A percentile compares a stretch with the other conserved stretches of the same genome.
These are phyloP conservation scores for Cucumis cinereus DNA, from an alignment of 306 rosid genomes.

Conservation along the genomic window DNA sequence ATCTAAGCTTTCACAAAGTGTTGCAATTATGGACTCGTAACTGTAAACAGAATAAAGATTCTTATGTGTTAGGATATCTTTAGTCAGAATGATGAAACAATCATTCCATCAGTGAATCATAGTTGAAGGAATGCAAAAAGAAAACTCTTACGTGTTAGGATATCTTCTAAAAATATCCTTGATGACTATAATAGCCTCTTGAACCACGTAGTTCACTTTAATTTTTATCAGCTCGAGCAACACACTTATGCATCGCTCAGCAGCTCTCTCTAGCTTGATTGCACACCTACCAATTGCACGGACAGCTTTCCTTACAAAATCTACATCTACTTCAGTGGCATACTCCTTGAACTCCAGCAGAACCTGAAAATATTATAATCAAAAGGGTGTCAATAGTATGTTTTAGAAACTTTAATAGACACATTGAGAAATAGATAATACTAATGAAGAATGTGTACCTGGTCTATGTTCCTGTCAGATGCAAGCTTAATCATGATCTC, in stretches of 20 bases:
- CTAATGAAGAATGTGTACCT: slow-evolving; percentile 31
- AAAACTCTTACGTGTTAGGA: slow-evolving; percentile 75
- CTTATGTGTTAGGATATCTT: too few relatives aligned
- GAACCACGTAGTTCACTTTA: slow-evolving; percentile 97
- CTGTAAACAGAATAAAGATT: slow-evolving; percentile 27
- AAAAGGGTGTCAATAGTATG: not conserved
- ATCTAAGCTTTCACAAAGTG: slow-evolving; percentile 94
- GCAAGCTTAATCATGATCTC: slow-evolving; percentile 99
- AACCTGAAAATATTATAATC: slow-evolving; percentile 41
- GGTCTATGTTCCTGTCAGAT: slow-evolving; percentile 93
- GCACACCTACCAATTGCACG: slow-evolving; percentile 99
- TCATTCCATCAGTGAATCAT: not conserved
- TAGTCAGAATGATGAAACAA: slow-evolving; percentile 8
- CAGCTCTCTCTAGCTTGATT: slow-evolving; percentile 96
- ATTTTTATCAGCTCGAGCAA: slow-evolving; percentile 97
- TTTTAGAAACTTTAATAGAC: not conserved
- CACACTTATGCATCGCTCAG: slow-evolving; percentile 98
- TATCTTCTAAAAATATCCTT: slow-evolving; percentile 99
- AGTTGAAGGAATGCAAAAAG: not conserved
- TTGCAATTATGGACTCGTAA: slow-evolving; percentile 97
- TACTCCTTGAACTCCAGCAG: slow-evolving; percentile 93
- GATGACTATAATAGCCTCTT: slow-evolving; percentile 98
- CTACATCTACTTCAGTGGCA: slow-evolving; percentile 98
- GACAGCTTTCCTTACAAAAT: slow-evolving; percentile 93
- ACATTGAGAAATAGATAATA: not conserved